Base-by-base conservation (phyloP, 2,329 filamentous ascomycete species). In the Davidsoniella virescens region DNA sequence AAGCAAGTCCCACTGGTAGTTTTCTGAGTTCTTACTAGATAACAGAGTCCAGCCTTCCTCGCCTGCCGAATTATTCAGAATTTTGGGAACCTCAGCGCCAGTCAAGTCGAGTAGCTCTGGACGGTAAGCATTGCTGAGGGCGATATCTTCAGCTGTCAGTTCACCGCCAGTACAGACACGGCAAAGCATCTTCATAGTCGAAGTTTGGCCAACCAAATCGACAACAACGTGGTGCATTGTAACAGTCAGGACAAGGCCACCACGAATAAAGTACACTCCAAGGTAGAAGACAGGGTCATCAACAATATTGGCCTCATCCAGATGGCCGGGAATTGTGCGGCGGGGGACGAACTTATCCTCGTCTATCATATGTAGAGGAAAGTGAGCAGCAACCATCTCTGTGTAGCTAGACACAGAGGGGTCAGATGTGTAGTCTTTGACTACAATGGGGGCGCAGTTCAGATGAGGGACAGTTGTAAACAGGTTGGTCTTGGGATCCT, bases 361-460 rank as follows among this genome's bases (percentile, higher is more conserved):
- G 20, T 41, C 25, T 4, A 42, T 5, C 38, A 42, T 42, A 6
- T 17, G 10, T 12, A 42, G 14, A n/a, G 47, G 47, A n/a, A 49
- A 49, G 4, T 26, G 17, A 7, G 37, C 20, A 18, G 47, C 37
- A 10, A 18, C 17, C 6, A 49, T n/a, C 36, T 49, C 47, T 7
- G 25, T 12, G 14, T 29, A 49, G 5, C 18, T 41, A 10, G 47
- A 12, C 23, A 42, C 38, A 12, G 23, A 12, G 23, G 47, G 47
- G n/a, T 49, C 47, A 6, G 41, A n/a, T 2, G 47, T 49, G 9
- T 18, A 42, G 47, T 49, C 47, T 33, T 49, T 26, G 18, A 42
- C 9, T 7, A 12, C 12, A 6, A 49, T 29, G 5, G 38, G 17
- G 7, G 36, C 16, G 14, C 38, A 37, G 17, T 38, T 8, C 9